These are phyloP conservation scores for Starmerella tilneyi DNA, from an alignment of 805 yeast genomes.

Conservation along the genomic window DNA sequence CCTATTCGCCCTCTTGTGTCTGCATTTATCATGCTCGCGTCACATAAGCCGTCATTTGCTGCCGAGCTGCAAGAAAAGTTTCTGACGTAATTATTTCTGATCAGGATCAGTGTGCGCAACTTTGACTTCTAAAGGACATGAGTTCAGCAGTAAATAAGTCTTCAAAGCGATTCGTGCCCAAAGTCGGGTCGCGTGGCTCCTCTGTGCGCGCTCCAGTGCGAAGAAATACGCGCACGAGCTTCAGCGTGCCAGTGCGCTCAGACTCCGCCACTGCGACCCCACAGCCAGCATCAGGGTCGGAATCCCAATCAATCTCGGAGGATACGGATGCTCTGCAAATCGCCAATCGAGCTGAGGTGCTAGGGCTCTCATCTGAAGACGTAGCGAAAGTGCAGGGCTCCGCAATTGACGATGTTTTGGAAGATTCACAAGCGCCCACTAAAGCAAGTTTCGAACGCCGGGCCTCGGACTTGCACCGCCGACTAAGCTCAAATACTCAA, in stretches of 20 bases:
- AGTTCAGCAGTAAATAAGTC: constrained; percentile 33
- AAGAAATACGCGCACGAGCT: constrained; percentile 22
- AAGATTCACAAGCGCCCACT: too few species aligned
- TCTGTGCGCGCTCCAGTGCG: constrained; percentile 20
- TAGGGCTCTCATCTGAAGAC: neutral
- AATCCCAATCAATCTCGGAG: neutral
- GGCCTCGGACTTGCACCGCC: too few species aligned
- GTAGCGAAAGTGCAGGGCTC: neutral
- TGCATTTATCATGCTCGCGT: too few species aligned
- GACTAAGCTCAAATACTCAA: too few species aligned
- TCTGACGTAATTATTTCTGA: constrained; percentile 1
- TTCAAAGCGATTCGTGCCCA: constrained; percentile 29
- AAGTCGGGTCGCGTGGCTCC: constrained; percentile 21
- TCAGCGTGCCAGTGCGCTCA: constrained; percentile 16
- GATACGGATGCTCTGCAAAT: too few species aligned
- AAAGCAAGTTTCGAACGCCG: neutral
- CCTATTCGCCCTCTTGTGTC: too few species aligned
- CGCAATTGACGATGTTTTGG: neutral
- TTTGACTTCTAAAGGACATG: constrained; percentile 19
- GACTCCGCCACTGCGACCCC: neutral
- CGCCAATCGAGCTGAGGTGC: neutral
- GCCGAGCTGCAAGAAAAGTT: neutral
- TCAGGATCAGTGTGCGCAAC: neutral
- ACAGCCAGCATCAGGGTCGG: neutral
- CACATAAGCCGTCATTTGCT: too few species aligned